Evolutionary conservation across 1,284 basidiomycete genomes (phyloP), one percentile per base, ranked within the genome.

Genomic region (Polyporus tsugae): DNA sequence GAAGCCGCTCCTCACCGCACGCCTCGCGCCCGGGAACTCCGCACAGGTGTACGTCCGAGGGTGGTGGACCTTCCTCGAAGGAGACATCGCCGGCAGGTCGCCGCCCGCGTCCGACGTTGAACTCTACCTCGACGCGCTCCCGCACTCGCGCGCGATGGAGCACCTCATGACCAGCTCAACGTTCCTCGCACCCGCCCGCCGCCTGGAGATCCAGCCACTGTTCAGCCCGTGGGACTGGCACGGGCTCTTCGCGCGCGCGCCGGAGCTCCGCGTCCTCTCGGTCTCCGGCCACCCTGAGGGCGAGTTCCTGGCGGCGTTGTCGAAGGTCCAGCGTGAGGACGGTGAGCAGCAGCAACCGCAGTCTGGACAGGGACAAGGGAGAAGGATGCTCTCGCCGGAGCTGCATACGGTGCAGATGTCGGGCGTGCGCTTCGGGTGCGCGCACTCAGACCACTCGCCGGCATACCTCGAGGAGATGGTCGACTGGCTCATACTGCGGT

Each of bases 401-500:
- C 36, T 52, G 41, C 60, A 7, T n/a, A 38, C n/a, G 22, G 62
- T 70, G n/a, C 61, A 52, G 41, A 52, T 70, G 15, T 7, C 29
- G 1, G 35, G 19, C 15, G 29, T 64, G 7, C 71, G 66, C 1
- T 36, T 72, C 29, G 39, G 55, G 41, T 63, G 58, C 33, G 19
- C 17, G 42, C 49, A 53, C 6, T 53, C 66, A 38, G 65, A 68
- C 29, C 64, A 66, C 41, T 13, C 61, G 49, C 9, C 25, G 52
- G 25, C 9, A 52, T 39, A 42, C 57, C 39, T 69, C 36, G 66
- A 68, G 52, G 17, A 22, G 38, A 60, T 72, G 15, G 36, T 66
- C 13, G 68, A 70, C 35, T 72, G 71, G 61, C 67, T 72, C 36
- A 59, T 72, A 2, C 9, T 53, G 46, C 71, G 71, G 10, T 64